Base-by-base conservation (phyloP, 148 eudicot genomes). In the Rhododendron simsii region DNA sequence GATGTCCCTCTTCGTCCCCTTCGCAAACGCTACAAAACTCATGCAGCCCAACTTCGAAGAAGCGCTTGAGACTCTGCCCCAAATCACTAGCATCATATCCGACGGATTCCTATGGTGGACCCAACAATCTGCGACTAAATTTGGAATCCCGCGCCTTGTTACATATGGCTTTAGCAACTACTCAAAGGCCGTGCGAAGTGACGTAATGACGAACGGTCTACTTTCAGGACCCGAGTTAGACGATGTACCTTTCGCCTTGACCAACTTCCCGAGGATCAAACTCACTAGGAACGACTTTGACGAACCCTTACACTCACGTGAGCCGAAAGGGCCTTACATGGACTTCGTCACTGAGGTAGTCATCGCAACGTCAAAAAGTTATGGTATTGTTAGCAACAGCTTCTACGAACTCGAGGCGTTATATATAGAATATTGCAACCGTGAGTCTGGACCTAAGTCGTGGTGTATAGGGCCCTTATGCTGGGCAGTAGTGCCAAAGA, bases 391-490 rank as follows among this genome's bases (percentile, higher is more conserved):
- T 16, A 85, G 83, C 11, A 94, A 93, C 80, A 94, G 92, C 84
- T 92, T 92, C 78, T 73, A 88, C 53, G 94, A 92, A 78, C 91
- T 94, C 21, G 98, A 96, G 84, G 71, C 83, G 1, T 33, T 33
- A 2, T 94, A 53, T 41, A 20, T 91, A 6, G 94, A 94, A 10
- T 88, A 90, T 78, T 85, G 67, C 48, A 90, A 90, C 85, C 39
- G 45, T 2, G 50, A 87, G 0, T 28, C 5, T 33, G 10, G 44
- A 30, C 91, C 91, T 3, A 93, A 87, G 82, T 83, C 92, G 3
- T 94, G 91, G 93, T 86, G 81, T n/a, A 67, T 93, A 28, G 98
- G 98, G 9, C 98, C 98, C 0, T 59, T 94, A 13, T 96, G 95
- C 85, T 77, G 91, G 86, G 92, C 91, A 0, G 86, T 88, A 33